Evolutionary conservation across 2,329 filamentous ascomycete genomes (phyloP).

Genomic region (Endocalyx cinctus): DNA sequence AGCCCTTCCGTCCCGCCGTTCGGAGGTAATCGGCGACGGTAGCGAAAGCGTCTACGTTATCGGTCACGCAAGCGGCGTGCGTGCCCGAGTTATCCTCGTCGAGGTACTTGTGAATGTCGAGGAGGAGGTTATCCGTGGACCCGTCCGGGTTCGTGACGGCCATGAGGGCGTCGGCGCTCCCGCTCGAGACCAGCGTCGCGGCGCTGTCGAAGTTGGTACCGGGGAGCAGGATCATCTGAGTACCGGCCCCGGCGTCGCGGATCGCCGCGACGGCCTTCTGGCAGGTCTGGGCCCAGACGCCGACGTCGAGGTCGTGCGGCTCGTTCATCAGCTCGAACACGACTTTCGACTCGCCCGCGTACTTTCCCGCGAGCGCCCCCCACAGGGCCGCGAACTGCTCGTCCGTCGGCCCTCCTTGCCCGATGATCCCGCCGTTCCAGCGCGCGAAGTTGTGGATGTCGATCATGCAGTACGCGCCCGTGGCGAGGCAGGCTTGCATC

Average conservation of each 20-base stretch:
- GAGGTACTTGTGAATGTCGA: slow-evolving; percentile 59
- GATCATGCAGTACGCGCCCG: slow-evolving; percentile 55
- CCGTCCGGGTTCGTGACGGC: slow-evolving; percentile 56
- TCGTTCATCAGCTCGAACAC: slow-evolving; percentile 68
- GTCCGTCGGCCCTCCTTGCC: slow-evolving; percentile 60
- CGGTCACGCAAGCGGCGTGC: slow-evolving; percentile 44
- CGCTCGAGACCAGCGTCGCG: slow-evolving; percentile 41
- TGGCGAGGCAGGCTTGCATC: slow-evolving; percentile 51
- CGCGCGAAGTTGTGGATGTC: slow-evolving; percentile 57
- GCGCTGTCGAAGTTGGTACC: slow-evolving; percentile 56
- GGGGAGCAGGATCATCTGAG: slow-evolving; percentile 60
- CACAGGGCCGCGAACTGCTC: slow-evolving; percentile 55
- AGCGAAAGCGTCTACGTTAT: slow-evolving; percentile 46
- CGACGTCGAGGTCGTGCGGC: slow-evolving; percentile 56
- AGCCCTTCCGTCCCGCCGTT: slow-evolving; percentile 40
- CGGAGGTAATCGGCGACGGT: slow-evolving; percentile 43
- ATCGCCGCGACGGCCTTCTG: slow-evolving; percentile 63
- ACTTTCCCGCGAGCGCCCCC: slow-evolving; percentile 54
- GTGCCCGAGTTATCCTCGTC: slow-evolving; percentile 54
- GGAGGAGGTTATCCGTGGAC: slow-evolving; percentile 48
- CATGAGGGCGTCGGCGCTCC: slow-evolving; percentile 46
- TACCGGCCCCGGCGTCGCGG: slow-evolving; percentile 56
- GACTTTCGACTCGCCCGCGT: slow-evolving; percentile 48
- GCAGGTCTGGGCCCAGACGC: slow-evolving; percentile 53
- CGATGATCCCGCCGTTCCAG: slow-evolving; percentile 59